phyloP scores from a whole-genome alignment of 2,329 filamentous ascomycete genomes.

The Calonectria leucothoes region DNA sequence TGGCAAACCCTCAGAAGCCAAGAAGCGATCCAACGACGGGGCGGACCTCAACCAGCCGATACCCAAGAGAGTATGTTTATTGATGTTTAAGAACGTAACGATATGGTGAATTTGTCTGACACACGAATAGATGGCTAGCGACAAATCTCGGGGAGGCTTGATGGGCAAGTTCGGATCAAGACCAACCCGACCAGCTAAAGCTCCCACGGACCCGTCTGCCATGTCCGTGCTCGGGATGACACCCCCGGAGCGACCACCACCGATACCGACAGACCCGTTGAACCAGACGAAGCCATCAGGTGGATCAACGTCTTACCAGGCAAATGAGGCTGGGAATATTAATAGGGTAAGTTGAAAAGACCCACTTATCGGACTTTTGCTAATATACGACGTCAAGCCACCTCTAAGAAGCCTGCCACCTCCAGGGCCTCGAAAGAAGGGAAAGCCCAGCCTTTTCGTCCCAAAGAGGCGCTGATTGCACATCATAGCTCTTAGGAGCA shows the following conservation, averaged over 20 bases:
- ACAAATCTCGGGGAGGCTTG: conserved; percentile 46
- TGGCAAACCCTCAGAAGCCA: conserved; percentile 41
- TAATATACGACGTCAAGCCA: conserved; percentile 28
- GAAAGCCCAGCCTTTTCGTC: conserved; percentile 58
- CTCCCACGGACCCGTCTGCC: conserved; percentile 62
- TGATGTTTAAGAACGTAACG: background rate
- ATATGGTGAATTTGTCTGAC: conserved; percentile 38
- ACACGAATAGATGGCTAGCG: conserved; percentile 43
- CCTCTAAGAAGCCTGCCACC: conserved; percentile 37
- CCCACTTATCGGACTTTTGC: conserved; percentile 8
- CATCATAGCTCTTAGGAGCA: background rate
- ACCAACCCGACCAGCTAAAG: conserved; percentile 40
- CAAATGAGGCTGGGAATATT: conserved; percentile 25
- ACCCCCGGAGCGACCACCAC: conserved; percentile 57
- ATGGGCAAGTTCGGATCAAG: conserved; percentile 52
- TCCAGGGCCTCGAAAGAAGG: conserved; percentile 50
- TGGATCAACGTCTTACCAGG: conserved; percentile 35
- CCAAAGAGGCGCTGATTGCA: conserved; percentile 48
- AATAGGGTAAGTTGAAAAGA: conserved; percentile 32
- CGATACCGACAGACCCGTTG: conserved; percentile 34
- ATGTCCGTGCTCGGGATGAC: conserved; percentile 63
- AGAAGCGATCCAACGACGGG: conserved; percentile 59
- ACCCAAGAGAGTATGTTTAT: conserved; percentile 55
- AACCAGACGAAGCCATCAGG: conserved; percentile 31
- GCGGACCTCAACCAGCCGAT: conserved; percentile 45